Evolutionary conservation across 176 grass and related monocot species (phyloP).

Genomic region (Themeda triandra): DNA sequence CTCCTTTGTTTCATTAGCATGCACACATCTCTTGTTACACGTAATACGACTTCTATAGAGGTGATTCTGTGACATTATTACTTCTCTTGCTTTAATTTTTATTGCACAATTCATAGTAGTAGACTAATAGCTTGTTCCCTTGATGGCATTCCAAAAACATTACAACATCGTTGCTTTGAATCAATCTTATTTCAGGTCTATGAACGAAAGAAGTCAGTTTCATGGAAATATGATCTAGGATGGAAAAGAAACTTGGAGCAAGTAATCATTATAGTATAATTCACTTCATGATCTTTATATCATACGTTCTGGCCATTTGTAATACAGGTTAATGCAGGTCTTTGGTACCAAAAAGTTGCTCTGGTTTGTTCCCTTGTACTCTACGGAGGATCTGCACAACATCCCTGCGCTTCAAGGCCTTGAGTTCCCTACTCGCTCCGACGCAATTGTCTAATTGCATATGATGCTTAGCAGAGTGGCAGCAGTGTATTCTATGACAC

Average conservation of each 20-base stretch:
- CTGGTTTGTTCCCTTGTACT: conserved; percentile 84
- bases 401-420: conserved; percentile 63
- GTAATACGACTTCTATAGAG: conserved; percentile 84
- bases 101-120: not conserved
- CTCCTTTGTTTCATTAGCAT: conserved; percentile 78
- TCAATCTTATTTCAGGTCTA: conserved; percentile 52
- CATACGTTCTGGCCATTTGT: not conserved
- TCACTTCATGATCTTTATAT: not conserved
- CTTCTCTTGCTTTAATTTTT: not conserved
- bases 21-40: conserved; percentile 59
- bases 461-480: not conserved
- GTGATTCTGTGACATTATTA: conserved; percentile 39
- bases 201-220: conserved; percentile 56
- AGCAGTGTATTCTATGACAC: not conserved
- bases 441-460: conserved; percentile 35
- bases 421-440: conserved; percentile 63
- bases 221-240: conserved; percentile 81
- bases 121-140: not conserved
- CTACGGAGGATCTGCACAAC: conserved; percentile 62
- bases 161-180: conserved; percentile 2
- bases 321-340: conserved; percentile 44
- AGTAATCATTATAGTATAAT: conserved; percentile 26
- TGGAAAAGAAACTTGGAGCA: conserved; percentile 86
- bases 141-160: not conserved
- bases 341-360: conserved; percentile 79